Conservation (phyloP, 352 stramenopile genomes). For the Phytophthora foliorum region DNA sequence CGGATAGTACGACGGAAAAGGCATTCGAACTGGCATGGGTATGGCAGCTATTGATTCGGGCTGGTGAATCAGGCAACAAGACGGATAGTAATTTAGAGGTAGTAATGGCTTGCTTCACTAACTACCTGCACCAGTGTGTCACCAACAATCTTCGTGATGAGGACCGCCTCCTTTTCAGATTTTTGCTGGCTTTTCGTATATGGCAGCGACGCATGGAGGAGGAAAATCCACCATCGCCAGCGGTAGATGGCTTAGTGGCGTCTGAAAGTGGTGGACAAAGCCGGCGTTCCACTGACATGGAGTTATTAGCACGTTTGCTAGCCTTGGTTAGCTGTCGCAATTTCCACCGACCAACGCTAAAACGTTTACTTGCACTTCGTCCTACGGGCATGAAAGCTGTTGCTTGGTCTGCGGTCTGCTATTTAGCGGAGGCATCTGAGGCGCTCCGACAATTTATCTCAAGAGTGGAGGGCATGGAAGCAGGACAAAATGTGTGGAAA, state of each 20-base stretch:
- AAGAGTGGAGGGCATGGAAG: constrained; percentile 20
- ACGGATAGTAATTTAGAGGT: constrained; percentile 30
- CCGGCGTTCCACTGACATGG: background rate
- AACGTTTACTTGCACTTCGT: constrained; percentile 37
- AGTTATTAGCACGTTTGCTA: constrained; percentile 28
- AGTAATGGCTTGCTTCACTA: constrained; percentile 32
- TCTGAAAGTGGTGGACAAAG: background rate
- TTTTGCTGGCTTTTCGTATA: constrained; percentile 51
- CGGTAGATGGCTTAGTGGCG: background rate
- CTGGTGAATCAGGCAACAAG: constrained; percentile 30
- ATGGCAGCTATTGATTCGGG: constrained; percentile 45
- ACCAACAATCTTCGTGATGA: constrained; percentile 43
- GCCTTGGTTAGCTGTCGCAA: constrained; percentile 5
- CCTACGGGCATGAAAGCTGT: constrained; percentile 19
- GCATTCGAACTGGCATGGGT: constrained; percentile 40
- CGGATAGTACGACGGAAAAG: background rate
- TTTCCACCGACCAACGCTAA: constrained; percentile 5
- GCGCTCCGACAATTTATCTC: constrained; percentile 43
- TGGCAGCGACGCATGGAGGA: constrained; percentile 38
- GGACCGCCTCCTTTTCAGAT: constrained; percentile 44
- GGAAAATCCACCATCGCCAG: background rate
- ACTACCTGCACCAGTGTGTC: constrained; percentile 26
- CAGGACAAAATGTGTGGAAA: constrained; percentile 28
- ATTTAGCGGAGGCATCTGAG: constrained; percentile 36
- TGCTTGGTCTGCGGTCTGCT: constrained; percentile 44